A percentile compares a stretch with the other conserved stretches of the same genome.
Conservation (phyloP, 768 basidiomycete genomes). For the Suillus placidus region DNA sequence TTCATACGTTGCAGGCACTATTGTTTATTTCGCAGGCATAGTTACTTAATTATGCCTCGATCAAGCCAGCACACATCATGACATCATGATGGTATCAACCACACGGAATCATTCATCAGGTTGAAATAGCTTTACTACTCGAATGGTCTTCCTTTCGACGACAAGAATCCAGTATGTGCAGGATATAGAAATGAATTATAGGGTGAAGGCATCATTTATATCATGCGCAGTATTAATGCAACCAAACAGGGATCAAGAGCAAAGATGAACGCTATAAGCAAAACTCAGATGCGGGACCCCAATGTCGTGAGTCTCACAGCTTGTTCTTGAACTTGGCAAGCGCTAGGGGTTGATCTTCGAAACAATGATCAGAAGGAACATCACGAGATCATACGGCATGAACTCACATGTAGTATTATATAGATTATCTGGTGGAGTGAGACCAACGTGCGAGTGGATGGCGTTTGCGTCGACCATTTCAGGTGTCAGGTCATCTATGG, state of each 20-base stretch:
- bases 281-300: not conserved
- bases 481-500: constrained; percentile 76
- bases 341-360: constrained; percentile 34
- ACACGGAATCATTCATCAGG: not conserved
- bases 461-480: constrained; percentile 89
- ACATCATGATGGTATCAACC: not conserved
- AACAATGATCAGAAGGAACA: constrained; percentile 5
- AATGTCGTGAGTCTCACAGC: constrained; percentile 11
- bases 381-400: constrained; percentile 1
- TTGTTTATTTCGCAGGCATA: not conserved
- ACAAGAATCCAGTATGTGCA: not conserved
- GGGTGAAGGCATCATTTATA: not conserved
- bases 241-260: not conserved
- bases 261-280: too few species aligned
- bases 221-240: not conserved
- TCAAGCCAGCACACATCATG: not conserved
- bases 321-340: constrained; percentile 28
- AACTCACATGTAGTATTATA: constrained; percentile 82
- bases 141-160: not conserved
- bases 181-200: not conserved
- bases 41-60: not conserved
- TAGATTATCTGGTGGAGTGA: constrained; percentile 73
- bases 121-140: not conserved
- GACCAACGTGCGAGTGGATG: constrained; percentile 62
- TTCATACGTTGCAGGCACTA: not conserved